Base-by-base conservation (phyloP, 768 basidiomycete genomes). In the Daedalea quercina region DNA sequence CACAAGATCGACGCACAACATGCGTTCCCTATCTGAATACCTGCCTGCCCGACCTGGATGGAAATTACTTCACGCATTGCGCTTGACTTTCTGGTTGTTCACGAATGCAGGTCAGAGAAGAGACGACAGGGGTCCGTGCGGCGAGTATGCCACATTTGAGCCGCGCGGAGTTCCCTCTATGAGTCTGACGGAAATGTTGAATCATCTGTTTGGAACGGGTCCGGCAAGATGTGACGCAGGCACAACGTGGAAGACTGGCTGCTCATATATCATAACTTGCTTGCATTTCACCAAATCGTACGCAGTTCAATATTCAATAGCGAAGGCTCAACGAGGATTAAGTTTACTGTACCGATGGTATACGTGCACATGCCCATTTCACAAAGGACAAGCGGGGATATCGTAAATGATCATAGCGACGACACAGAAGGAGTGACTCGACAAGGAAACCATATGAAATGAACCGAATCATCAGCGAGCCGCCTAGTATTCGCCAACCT, bases 11-110 rank as follows among this genome's bases (percentile, higher is more conserved):
- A 57, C 15, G 34, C 20, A 90, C 94, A 95, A 77, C 93, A 98
- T 60, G 95, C 93, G 73, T 96, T 97, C 63, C 88, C 88, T 59
- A 90, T 90, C 70, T 91, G 88, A 54, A 91, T 84, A 77, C 93
- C 93, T 69, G 95, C 95, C 77, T 99, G 95, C 60, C 94, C 94
- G 65, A 96, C 91, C 67, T 96, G 92, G 60, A 96, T 74, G 67
- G 91, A 94, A 73, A 96, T 94, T 67, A 96, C 92, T 85, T 90
- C 88, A 72, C 88, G 85, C 88, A 90, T 90, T 6, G 19, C 33
- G 48, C 4, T 35, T 49, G 24, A 47, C 3, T 28, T 3, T 26
- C 9, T 15, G 26, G 25, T 15, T 12, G n/a, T 47, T 3, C 3
- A 33, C 28, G 19, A 19, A 6, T 17, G 28, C 20, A 46, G 9